Percentiles rank a stretch among this genome's conserved stretches.
phyloP scores from a whole-genome alignment of 257 asterid genomes.

The Solanum medicagineum region DNA sequence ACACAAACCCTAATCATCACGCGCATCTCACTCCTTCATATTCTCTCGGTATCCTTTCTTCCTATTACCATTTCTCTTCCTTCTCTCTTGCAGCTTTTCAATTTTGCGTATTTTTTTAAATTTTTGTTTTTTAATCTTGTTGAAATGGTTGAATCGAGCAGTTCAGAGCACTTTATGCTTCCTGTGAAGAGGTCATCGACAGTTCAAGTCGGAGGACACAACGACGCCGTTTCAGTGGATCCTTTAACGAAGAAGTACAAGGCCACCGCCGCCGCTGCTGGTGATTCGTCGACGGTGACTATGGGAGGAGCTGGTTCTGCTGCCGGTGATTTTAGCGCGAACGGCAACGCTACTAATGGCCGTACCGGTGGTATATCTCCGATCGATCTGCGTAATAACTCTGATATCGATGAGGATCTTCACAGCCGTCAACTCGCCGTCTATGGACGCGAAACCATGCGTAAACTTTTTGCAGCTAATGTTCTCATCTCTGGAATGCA shows the following conservation, averaged over 20 bases:
- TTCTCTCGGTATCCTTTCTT: neutral
- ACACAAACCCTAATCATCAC: constrained; percentile 12
- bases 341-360: neutral
- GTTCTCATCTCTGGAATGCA: constrained; percentile 33
- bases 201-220: constrained; percentile 2
- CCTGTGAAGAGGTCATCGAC: constrained; percentile 15
- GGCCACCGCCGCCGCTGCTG: neutral
- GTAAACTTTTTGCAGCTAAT: constrained; percentile 31
- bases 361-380: neutral
- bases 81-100: neutral
- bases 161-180: constrained; percentile 23
- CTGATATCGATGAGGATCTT: constrained; percentile 10
- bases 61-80: neutral
- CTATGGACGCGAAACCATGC: constrained; percentile 33
- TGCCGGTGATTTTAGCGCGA: neutral
- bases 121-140: neutral
- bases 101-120: neutral
- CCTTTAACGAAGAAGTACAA: constrained; percentile 9
- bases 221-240: neutral
- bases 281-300: neutral
- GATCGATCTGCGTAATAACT: neutral
- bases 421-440: constrained; percentile 15
- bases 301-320: constrained; percentile 8
- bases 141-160: constrained; percentile 12
- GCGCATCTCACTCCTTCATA: neutral